These are phyloP conservation scores for Elaeis oleifera DNA, from an alignment of 202 grass and related monocot species.

Conservation along the genomic window DNA sequence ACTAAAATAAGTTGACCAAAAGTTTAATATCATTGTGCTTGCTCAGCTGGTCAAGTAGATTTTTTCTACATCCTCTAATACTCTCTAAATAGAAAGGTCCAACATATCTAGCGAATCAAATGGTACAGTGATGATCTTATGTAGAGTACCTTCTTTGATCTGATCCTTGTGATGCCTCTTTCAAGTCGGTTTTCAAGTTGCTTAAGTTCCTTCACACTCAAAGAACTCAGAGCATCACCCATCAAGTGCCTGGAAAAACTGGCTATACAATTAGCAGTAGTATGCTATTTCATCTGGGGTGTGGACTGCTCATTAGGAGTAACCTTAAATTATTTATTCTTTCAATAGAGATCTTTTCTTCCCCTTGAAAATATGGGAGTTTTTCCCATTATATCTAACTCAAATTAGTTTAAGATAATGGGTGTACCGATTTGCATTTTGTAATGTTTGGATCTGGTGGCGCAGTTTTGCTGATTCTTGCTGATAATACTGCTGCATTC, in stretches of 20 bases:
- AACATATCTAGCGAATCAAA: background rate
- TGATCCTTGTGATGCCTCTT: conserved; percentile 2
- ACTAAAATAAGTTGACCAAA: no score
- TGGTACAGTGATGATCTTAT: background rate
- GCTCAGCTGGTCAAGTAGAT: no score
- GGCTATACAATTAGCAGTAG: no score
- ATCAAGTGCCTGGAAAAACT: background rate
- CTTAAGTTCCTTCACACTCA: background rate
- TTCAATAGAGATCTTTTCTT: no score
- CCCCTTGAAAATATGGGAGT: no score
- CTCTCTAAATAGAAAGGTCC: background rate
- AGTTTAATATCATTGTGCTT: no score
- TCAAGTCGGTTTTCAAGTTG: background rate
- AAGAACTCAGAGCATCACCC: conserved; percentile 1
- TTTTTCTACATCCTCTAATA: no score
- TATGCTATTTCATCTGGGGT: no score
- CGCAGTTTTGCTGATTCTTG: conserved; percentile 1
- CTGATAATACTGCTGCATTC: conserved; percentile 4
- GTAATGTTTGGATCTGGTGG: background rate
- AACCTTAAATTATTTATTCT: no score
- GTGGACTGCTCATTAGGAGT: no score
- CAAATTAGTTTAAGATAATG: no score
- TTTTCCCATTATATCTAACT: no score
- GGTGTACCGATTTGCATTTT: background rate
- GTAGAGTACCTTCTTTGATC: conserved; percentile 3